Conservation (phyloP, 345 rosid species). For the Rhodomyrtus tomentosa region DNA sequence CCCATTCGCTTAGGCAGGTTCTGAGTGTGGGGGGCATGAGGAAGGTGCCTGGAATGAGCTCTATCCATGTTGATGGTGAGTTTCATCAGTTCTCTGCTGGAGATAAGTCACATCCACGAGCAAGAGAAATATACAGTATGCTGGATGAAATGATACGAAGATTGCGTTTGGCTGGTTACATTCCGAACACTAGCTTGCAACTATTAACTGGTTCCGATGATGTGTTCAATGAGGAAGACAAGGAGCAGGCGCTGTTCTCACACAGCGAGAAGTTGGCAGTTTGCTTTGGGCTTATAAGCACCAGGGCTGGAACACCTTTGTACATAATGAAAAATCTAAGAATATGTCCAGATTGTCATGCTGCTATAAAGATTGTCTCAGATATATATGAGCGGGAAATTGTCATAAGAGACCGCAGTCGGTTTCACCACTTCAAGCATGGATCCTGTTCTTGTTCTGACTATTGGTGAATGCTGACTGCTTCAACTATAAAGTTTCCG, state of each 20-base stretch:
- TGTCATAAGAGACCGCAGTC: conserved; percentile 66
- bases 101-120: conserved; percentile 49
- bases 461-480: conserved; percentile 42
- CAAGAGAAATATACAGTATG: conserved; percentile 35
- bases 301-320: conserved; percentile 35
- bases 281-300: conserved; percentile 63
- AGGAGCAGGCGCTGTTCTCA: conserved; percentile 54
- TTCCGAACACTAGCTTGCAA: conserved; percentile 28
- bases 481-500: background rate
- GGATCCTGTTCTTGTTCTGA: conserved; percentile 78
- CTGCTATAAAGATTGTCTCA: conserved; percentile 59
- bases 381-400: conserved; percentile 47
- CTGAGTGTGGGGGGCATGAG: conserved; percentile 39
- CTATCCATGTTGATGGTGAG: conserved; percentile 35
- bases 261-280: conserved; percentile 85
- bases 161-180: conserved; percentile 48
- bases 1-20: conserved; percentile 28
- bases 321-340: conserved; percentile 65
- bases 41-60: conserved; percentile 74
- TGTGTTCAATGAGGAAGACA: conserved; percentile 45
- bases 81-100: conserved; percentile 65
- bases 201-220: conserved; percentile 19
- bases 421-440: conserved; percentile 61
- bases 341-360: conserved; percentile 68
- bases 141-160: conserved; percentile 52